Evolutionary conservation across 208 protist species (phyloP).

Genomic region (Wallacemonas collosoma): DNA sequence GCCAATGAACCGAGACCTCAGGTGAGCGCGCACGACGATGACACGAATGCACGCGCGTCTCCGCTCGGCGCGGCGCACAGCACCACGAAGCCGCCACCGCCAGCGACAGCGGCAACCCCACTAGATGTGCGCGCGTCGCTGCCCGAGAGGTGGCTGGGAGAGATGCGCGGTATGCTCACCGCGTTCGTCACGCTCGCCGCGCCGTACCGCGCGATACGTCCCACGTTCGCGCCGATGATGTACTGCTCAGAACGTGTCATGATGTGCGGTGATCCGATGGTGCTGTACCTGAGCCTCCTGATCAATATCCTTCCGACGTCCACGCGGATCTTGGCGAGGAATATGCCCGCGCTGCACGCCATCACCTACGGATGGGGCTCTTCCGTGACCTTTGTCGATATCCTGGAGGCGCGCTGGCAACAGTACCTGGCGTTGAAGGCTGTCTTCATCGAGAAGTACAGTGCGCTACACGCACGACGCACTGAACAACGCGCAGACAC

Average conservation of each 20-base stretch:
- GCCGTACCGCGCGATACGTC: constrained; percentile 63
- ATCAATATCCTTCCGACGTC: constrained; percentile 47
- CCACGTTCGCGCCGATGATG: constrained; percentile 39
- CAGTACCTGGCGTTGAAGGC: constrained; percentile 40
- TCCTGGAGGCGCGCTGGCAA: constrained; percentile 50
- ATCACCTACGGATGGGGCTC: constrained; percentile 77
- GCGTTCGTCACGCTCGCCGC: constrained; percentile 50
- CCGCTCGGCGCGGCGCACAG: too few relatives aligned
- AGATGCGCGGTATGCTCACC: constrained; percentile 60
- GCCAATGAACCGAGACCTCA: background rate
- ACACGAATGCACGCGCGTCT: too few relatives aligned
- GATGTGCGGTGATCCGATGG: constrained; percentile 70
- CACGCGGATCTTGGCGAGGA: constrained; percentile 44
- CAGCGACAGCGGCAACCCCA: background rate
- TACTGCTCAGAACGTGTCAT: constrained; percentile 63
- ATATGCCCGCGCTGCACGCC: constrained; percentile 53
- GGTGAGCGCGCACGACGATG: too few relatives aligned
- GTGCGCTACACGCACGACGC: constrained; percentile 6
- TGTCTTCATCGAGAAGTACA: constrained; percentile 10
- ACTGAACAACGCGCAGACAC: background rate
- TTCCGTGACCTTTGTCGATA: constrained; percentile 43
- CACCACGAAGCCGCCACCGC: too few relatives aligned
- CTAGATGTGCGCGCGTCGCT: constrained; percentile 11
- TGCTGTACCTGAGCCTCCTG: constrained; percentile 76
- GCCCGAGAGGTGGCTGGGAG: constrained; percentile 28